Conservation (phyloP, 1,139 yeast species). For the Yamadazyma blattariae region DNA sequence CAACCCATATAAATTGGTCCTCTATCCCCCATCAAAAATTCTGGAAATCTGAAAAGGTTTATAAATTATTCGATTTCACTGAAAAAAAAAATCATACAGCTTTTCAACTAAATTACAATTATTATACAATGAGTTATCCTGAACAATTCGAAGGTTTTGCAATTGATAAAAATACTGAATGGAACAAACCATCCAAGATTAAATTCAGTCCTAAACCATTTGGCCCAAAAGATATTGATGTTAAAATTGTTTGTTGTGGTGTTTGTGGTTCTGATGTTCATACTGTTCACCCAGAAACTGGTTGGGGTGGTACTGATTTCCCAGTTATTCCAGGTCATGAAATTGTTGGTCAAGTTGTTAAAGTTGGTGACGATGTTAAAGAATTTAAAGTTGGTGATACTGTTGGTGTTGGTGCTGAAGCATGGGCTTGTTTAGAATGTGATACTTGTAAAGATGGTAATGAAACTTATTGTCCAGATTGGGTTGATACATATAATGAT, state of each 20-base stretch:
- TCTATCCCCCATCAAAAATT: no score
- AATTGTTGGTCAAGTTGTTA: constrained; percentile 49
- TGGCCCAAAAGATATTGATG: constrained; percentile 41
- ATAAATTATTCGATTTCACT: no score
- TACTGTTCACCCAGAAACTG: constrained; percentile 34
- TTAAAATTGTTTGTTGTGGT: constrained; percentile 52
- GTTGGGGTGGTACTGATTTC: constrained; percentile 24
- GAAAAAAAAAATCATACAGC: no score
- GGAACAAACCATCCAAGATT: constrained; percentile 43
- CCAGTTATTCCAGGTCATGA: constrained; percentile 43
- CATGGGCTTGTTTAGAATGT: constrained; percentile 46
- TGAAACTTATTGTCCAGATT: constrained; percentile 47
- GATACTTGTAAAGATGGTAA: constrained; percentile 38
- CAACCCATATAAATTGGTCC: no score
- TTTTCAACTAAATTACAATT: no score
- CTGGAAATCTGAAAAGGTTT: no score
- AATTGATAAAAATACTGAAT: constrained; percentile 22
- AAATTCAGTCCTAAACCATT: constrained; percentile 40
- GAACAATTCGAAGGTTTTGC: constrained; percentile 11
- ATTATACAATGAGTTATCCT: constrained; percentile 5
- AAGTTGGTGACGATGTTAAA: constrained; percentile 45
- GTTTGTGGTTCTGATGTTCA: constrained; percentile 61
- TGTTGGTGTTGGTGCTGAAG: constrained; percentile 60
- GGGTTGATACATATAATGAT: constrained; percentile 41
- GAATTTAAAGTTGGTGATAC: constrained; percentile 50